These are phyloP conservation scores for Aureococcus anophagefferens DNA, from an alignment of 108 stramenopile genomes.

Conservation along the genomic window DNA sequence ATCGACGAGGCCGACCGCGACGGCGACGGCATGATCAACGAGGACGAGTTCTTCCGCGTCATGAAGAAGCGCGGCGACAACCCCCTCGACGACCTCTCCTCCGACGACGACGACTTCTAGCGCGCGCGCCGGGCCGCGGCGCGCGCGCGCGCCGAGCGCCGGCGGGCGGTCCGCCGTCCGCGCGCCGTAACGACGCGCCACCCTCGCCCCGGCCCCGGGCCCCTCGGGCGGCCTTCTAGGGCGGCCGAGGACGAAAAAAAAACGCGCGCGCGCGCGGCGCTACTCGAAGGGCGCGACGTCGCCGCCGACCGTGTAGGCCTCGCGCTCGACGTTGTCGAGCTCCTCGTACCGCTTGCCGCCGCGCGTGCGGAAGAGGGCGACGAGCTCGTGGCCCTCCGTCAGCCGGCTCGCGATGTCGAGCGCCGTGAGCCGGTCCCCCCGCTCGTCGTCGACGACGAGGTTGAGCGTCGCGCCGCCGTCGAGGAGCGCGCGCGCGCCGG, in stretches of 20 bases:
- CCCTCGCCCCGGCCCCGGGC: too few species aligned
- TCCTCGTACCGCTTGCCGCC: neutral
- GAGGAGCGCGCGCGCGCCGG: neutral
- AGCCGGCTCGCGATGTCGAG: neutral
- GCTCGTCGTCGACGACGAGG: neutral
- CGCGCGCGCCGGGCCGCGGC: neutral
- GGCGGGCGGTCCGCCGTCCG: too few species aligned
- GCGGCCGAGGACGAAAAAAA: too few species aligned
- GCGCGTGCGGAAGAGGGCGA: neutral
- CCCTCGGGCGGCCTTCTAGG: too few species aligned
- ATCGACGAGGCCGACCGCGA: constrained; percentile 50
- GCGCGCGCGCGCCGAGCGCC: too few species aligned
- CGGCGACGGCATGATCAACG: constrained; percentile 53
- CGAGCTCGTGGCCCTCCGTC: too few species aligned
- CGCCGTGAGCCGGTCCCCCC: neutral
- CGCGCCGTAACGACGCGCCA: too few species aligned
- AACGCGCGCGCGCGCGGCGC: too few species aligned
- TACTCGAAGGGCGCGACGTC: too few species aligned
- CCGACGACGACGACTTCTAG: constrained; percentile 11
- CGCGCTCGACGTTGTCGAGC: neutral
- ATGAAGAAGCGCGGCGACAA: constrained; percentile 51
- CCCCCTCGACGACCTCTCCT: constrained; percentile 16
- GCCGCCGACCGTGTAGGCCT: neutral
- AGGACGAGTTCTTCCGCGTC: constrained; percentile 58
- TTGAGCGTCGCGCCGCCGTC: neutral